A percentile compares a stretch with the other conserved stretches of the same genome.
Conservation (phyloP, 164 flowering plant species). For the Protea cynaroides region DNA sequence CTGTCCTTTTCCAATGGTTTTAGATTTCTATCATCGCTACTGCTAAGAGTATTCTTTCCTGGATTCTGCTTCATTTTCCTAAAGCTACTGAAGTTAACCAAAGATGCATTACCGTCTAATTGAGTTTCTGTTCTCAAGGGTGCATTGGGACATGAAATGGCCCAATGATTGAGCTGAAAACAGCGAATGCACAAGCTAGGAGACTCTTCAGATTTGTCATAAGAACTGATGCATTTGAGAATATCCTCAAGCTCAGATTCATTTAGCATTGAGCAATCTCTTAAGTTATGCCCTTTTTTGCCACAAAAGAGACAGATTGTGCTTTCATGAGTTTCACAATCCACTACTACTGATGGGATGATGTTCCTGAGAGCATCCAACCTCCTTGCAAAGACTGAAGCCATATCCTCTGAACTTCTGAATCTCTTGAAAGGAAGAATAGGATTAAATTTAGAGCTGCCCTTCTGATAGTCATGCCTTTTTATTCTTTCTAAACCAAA, state of each 20-base stretch:
- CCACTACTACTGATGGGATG: conserved; percentile 25
- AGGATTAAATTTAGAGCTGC: conserved; percentile 19
- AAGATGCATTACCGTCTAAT: conserved; percentile 12
- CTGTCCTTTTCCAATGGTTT: conserved; percentile 5
- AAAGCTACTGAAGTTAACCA: conserved; percentile 8
- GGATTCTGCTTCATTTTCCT: conserved; percentile 9
- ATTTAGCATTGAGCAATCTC: conserved; percentile 42
- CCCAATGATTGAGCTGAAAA: conserved; percentile 73
- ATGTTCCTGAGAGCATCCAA: conserved; percentile 62
- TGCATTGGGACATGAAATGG: conserved; percentile 50
- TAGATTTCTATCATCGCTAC: conserved; percentile 6
- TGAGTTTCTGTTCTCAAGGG: conserved; percentile 18
- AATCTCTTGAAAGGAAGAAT: conserved; percentile 26
- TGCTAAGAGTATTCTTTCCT: conserved; percentile 2
- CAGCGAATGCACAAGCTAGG: conserved; percentile 60
- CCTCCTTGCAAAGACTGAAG: conserved; percentile 68
- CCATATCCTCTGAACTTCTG: conserved; percentile 50
- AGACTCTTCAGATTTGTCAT: conserved; percentile 26
- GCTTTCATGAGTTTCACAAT: conserved; percentile 7
- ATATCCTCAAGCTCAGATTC: conserved; percentile 50
- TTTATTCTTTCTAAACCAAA: conserved; percentile 17
- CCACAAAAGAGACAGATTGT: conserved; percentile 70
- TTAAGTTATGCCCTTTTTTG: conserved; percentile 47
- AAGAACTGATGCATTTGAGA: conserved; percentile 26
- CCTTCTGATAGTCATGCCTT: conserved; percentile 20